A percentile compares a stretch with the other conserved stretches of the same genome.
These are phyloP conservation scores for Sphaceloma murrayae DNA, from an alignment of 2,329 filamentous ascomycete species.

Conservation along the genomic window DNA sequence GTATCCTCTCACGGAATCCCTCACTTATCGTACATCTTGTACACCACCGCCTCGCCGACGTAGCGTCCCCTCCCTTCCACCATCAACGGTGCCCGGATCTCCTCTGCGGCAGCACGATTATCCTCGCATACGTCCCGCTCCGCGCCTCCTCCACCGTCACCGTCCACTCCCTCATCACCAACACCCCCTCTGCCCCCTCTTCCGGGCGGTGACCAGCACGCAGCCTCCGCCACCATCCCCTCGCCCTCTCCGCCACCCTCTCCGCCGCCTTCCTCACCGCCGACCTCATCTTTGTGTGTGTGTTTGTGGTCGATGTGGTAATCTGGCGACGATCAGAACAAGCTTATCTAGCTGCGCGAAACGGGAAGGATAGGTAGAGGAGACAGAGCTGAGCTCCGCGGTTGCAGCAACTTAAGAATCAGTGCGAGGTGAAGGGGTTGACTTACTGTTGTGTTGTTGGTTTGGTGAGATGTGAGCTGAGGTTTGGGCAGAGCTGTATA, in stretches of 20 bases:
- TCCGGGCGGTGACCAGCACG: background rate
- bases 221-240: background rate
- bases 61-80: background rate
- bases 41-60: background rate
- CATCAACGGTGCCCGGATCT: background rate
- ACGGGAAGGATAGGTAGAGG: too few species aligned
- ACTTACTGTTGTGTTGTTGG: constrained; percentile 2
- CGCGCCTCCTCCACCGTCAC: background rate
- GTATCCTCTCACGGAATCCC: too few species aligned
- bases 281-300: background rate
- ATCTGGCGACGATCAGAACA: background rate
- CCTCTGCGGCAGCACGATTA: background rate
- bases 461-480: background rate
- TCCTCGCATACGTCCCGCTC: background rate
- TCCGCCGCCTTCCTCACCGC: background rate
- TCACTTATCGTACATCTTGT: background rate
- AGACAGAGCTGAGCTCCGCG: too few species aligned
- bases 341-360: background rate
- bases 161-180: background rate
- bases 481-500: constrained; percentile 5
- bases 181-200: constrained; percentile 1
- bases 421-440: background rate
- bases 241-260: background rate
- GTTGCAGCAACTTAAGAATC: background rate
- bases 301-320: background rate